phyloP scores from a whole-genome alignment of 768 basidiomycete genomes.

The Rhodotorula diobovata region DNA sequence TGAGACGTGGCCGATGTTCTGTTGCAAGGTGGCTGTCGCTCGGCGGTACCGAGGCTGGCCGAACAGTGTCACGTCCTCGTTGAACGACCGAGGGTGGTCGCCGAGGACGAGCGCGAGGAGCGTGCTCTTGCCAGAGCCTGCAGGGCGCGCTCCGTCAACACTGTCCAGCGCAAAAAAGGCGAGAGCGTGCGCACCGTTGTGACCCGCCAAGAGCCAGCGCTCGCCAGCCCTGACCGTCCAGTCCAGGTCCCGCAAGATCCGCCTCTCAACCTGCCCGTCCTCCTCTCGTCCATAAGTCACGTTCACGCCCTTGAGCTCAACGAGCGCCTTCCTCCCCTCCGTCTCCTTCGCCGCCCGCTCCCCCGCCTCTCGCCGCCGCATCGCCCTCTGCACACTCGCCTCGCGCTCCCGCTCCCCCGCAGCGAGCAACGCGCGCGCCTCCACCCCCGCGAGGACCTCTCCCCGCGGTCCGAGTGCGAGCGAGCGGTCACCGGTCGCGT shows the following conservation, averaged over 20 bases:
- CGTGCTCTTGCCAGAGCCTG: constrained; percentile 92
- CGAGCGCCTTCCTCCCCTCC: background rate
- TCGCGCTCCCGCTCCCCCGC: constrained; percentile 9
- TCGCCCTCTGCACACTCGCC: background rate
- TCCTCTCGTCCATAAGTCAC: constrained; percentile 56
- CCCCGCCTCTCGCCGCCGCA: constrained; percentile 1
- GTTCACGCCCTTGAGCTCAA: constrained; percentile 58
- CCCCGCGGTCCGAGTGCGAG: constrained; percentile 13
- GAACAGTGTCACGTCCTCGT: constrained; percentile 64
- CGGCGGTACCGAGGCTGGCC: constrained; percentile 60
- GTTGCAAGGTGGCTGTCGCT: constrained; percentile 62
- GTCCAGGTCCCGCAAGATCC: constrained; percentile 59
- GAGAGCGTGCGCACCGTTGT: constrained; percentile 62
- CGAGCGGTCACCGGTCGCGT: background rate
- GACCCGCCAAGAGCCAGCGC: constrained; percentile 82
- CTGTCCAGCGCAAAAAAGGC: no score
- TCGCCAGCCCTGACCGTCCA: constrained; percentile 81
- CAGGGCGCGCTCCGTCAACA: no score
- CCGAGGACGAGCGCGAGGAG: constrained; percentile 83
- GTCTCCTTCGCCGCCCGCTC: background rate
- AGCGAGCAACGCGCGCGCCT: constrained; percentile 7
- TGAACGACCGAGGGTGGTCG: constrained; percentile 92
- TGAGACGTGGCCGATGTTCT: constrained; percentile 70
- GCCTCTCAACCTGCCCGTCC: constrained; percentile 49
- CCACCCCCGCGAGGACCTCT: background rate